Conservation (phyloP, 1,284 basidiomycete species). For the Sanghuangporus weigelae region DNA sequence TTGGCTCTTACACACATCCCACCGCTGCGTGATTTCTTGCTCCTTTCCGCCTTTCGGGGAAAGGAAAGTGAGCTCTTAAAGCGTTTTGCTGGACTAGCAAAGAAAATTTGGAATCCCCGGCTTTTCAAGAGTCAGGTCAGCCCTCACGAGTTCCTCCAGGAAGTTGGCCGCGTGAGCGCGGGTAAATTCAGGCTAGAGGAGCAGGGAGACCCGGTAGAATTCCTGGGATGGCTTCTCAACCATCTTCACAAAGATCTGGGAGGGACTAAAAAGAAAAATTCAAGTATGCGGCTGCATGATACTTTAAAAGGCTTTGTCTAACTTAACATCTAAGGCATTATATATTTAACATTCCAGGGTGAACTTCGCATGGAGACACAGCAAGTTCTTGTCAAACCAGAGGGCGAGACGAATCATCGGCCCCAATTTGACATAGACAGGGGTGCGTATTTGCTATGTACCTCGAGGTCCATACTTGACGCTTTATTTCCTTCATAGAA, state of each 20-base stretch:
- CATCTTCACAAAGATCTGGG: conserved; percentile 89
- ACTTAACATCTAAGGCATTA: conserved; percentile 55
- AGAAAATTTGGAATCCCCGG: conserved; percentile 94
- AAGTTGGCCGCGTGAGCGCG: conserved; percentile 82
- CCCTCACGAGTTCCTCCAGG: conserved; percentile 97
- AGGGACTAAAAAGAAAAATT: conserved; percentile 81
- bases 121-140: conserved; percentile 98
- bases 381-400: conserved; percentile 82
- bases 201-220: conserved; percentile 95
- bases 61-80: conserved; percentile 85
- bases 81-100: conserved; percentile 80
- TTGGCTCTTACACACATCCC: conserved; percentile 90
- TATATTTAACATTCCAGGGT: conserved; percentile 93
- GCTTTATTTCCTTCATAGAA: conserved; percentile 42
- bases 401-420: conserved; percentile 63
- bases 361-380: conserved; percentile 92
- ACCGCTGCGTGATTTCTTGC: conserved; percentile 83
- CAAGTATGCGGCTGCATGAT: conserved; percentile 52
- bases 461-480: conserved; percentile 13
- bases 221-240: conserved; percentile 94
- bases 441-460: conserved; percentile 47
- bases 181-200: conserved; percentile 91
- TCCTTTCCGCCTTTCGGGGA: conserved; percentile 66
- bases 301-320: not conserved
- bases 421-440: conserved; percentile 89